phyloP scores from a whole-genome alignment of 768 basidiomycete genomes.

The Crassisporium funariophilum region DNA sequence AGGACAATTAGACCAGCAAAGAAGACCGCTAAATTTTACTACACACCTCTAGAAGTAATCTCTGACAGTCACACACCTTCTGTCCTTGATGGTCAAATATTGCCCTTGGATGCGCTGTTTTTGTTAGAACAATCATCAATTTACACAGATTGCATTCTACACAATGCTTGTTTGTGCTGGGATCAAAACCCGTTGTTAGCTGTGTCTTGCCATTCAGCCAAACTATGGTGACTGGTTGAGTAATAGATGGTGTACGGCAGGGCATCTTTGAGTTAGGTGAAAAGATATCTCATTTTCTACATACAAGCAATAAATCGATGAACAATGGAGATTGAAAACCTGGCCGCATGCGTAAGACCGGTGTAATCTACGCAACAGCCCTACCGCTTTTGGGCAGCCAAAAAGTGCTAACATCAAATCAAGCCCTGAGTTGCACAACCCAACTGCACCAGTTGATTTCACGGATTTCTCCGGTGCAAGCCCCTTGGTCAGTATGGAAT shows the following conservation, averaged over 20 bases:
- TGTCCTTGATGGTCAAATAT: neutral
- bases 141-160: slow-evolving; percentile 1
- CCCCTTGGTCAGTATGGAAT: slow-evolving; percentile 1
- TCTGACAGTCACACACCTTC: neutral
- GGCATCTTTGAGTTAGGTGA: neutral
- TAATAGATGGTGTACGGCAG: neutral
- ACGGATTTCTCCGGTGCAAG: slow-evolving; percentile 2
- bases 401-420: neutral
- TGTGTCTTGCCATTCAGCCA: neutral
- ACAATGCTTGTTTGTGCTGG: neutral
- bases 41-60: neutral
- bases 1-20: neutral
- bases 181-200: neutral
- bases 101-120: neutral
- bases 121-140: slow-evolving; percentile 1
- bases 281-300: neutral
- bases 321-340: neutral
- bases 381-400: neutral
- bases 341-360: neutral
- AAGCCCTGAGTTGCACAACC: neutral
- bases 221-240: neutral
- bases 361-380: neutral
- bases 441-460: slow-evolving; percentile 2
- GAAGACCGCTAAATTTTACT: neutral
- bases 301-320: neutral